These are phyloP conservation scores for Leccinum imitatum DNA, from an alignment of 768 basidiomycete genomes.

Conservation along the genomic window DNA sequence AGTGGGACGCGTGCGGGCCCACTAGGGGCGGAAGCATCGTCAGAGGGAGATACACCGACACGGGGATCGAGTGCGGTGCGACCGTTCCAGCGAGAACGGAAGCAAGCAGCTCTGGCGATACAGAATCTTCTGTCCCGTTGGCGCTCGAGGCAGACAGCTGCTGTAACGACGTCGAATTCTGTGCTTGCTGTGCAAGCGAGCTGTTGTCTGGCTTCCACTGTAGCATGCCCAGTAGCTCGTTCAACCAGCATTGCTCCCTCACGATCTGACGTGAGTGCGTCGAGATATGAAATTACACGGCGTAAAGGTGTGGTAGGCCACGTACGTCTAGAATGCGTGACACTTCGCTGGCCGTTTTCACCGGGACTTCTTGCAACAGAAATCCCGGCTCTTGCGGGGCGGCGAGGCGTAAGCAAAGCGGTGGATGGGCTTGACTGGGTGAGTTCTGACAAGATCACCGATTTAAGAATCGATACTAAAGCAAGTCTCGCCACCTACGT, in stretches of 20 bases:
- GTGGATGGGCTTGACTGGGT: slow-evolving; percentile 65
- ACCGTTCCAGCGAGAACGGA: slow-evolving; percentile 61
- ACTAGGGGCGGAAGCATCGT: slow-evolving; percentile 25
- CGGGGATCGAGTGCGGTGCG: slow-evolving; percentile 49
- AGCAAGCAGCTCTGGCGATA: slow-evolving; percentile 56
- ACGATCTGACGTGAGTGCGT: slow-evolving; percentile 42
- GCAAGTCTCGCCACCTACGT: slow-evolving; percentile 45
- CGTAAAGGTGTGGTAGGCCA: not conserved
- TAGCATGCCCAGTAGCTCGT: slow-evolving; percentile 61
- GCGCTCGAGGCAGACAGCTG: slow-evolving; percentile 15
- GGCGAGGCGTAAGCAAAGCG: slow-evolving; percentile 62
- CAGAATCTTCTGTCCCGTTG: slow-evolving; percentile 31
- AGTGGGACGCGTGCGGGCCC: slow-evolving; percentile 21
- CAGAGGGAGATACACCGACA: slow-evolving; percentile 64
- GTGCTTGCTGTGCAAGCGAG: slow-evolving; percentile 3
- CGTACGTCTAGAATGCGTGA: slow-evolving; percentile 73
- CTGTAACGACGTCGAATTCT: not conserved
- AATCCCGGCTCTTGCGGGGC: slow-evolving; percentile 78
- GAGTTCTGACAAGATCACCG: slow-evolving; percentile 48
- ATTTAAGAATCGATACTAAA: slow-evolving; percentile 1
- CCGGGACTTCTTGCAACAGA: slow-evolving; percentile 65
- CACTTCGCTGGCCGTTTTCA: slow-evolving; percentile 69
- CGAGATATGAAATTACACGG: not conserved
- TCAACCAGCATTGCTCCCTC: slow-evolving; percentile 82
- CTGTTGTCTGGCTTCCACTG: slow-evolving; percentile 57